These are phyloP conservation scores for Gossypium trilobum DNA, from an alignment of 441 rosid species.

Conservation along the genomic window DNA sequence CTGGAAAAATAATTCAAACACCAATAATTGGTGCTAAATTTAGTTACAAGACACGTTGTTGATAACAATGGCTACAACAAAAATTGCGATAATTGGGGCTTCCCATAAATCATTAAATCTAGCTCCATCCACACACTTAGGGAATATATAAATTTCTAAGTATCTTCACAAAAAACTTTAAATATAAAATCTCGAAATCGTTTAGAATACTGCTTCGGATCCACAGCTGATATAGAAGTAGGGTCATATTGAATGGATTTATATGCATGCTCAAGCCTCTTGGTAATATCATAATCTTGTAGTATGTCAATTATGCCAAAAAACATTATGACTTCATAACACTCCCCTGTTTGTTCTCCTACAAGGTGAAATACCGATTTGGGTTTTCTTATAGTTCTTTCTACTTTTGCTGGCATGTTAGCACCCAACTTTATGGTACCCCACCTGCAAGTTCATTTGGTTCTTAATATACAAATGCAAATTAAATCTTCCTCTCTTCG, in stretches of 20 bases:
- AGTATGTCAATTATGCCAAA: constrained; percentile 63
- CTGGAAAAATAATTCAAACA: not conserved
- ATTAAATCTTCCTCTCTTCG: no score
- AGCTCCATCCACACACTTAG: not conserved
- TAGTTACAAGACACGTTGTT: not conserved
- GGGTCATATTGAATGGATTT: constrained; percentile 64
- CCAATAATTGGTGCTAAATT: not conserved
- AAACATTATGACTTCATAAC: constrained; percentile 45
- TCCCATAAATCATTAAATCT: not conserved
- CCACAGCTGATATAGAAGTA: constrained; percentile 59
- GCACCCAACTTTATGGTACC: constrained; percentile 44
- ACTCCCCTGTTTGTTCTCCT: constrained; percentile 54
- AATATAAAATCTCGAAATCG: constrained; percentile 58
- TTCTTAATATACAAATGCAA: not conserved
- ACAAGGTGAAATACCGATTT: constrained; percentile 42
- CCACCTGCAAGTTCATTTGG: constrained; percentile 30
- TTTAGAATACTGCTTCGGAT: constrained; percentile 54
- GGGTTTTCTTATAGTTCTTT: constrained; percentile 43
- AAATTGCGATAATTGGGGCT: not conserved
- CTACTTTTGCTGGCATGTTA: constrained; percentile 53
- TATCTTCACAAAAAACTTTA: constrained; percentile 46
- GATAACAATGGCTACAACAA: not conserved
- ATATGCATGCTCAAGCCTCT: constrained; percentile 62
- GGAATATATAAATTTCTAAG: not conserved
- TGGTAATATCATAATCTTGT: constrained; percentile 63